Percentiles rank a stretch among this genome's conserved stretches.
Conservation (phyloP, 306 rosid genomes). For the Inga laurina region DNA sequence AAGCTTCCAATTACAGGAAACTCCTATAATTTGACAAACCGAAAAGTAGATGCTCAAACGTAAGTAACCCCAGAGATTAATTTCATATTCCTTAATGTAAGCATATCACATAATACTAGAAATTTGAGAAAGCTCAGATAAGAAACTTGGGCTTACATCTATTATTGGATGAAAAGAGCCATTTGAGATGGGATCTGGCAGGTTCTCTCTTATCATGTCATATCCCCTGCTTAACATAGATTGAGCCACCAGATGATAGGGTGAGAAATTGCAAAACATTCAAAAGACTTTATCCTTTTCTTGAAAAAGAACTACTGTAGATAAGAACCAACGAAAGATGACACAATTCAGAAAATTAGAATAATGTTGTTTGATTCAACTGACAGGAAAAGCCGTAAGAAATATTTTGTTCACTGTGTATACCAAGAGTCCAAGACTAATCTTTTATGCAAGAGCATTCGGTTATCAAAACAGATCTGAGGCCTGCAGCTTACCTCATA, state of each 20-base stretch:
- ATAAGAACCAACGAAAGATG: neutral
- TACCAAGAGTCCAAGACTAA: neutral
- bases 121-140: neutral
- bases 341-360: neutral
- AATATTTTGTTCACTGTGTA: neutral
- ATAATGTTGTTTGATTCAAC: neutral
- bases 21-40: conserved; percentile 4
- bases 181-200: conserved; percentile 7
- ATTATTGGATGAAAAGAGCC: conserved; percentile 13
- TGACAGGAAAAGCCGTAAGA: neutral
- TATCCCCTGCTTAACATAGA: conserved; percentile 25
- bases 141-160: neutral
- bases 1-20: conserved; percentile 3
- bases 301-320: neutral
- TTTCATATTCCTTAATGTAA: neutral
- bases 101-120: neutral
- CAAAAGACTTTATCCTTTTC: neutral
- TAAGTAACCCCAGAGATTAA: neutral
- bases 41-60: neutral
- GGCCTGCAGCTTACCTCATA: neutral
- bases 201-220: conserved; percentile 3
- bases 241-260: neutral
- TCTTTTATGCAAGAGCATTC: neutral
- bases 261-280: neutral
- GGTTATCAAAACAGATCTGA: neutral